These are phyloP conservation scores for Oryza punctata DNA, from an alignment of 176 grass and related monocot species.

Conservation along the genomic window DNA sequence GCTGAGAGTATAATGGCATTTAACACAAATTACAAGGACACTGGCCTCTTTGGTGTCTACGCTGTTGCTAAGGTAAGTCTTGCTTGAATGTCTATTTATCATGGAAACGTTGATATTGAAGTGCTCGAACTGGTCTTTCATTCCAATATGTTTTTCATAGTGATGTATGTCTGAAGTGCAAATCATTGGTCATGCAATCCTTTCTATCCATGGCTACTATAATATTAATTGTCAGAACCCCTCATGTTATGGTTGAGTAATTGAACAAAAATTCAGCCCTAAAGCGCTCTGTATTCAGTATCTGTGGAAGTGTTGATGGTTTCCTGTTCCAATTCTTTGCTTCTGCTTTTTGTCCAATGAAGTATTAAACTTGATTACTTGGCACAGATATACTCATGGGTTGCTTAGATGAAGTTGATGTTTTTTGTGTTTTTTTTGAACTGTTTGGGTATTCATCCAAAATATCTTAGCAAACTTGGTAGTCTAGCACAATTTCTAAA, in stretches of 20 bases:
- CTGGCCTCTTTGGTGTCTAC: conserved; percentile 95
- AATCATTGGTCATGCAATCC: conserved; percentile 11
- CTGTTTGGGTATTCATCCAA: not conserved
- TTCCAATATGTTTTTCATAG: not conserved
- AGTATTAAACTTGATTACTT: not conserved
- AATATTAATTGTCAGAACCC: not conserved
- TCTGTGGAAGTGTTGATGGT: not conserved
- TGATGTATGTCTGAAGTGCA: not conserved
- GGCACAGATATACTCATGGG: not conserved
- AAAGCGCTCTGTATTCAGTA: not conserved
- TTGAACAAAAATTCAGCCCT: not conserved
- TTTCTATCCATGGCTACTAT: not conserved
- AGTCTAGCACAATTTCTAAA: not conserved
- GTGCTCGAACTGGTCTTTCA: not conserved
- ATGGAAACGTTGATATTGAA: not conserved
- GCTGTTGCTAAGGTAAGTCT: conserved; percentile 81
- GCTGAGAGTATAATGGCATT: conserved; percentile 99
- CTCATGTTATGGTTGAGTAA: not conserved
- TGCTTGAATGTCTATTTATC: not conserved
- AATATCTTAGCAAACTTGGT: not conserved
- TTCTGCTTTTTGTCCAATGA: not conserved
- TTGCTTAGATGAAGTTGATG: not conserved
- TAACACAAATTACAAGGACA: conserved; percentile 97
- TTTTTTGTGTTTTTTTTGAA: not conserved
- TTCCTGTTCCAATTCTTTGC: not conserved